Evolutionary conservation across 441 rosid genomes (phyloP), one percentile per base, ranked within the genome.

Genomic region (Euphorbia neoarborescens): DNA sequence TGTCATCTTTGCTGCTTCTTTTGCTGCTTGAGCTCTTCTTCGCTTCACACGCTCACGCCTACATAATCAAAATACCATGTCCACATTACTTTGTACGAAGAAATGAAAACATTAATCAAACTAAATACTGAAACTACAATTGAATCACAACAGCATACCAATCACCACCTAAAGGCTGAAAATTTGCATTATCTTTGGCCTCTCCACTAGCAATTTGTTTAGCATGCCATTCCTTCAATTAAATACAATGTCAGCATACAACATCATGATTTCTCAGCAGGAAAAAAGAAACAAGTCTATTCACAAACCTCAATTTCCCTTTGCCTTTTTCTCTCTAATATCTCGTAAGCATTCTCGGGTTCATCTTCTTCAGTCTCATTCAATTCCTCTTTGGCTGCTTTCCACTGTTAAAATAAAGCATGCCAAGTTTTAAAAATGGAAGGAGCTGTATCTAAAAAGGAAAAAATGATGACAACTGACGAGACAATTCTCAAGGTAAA

Each of bases 321-420:
- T 72, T 83, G 86, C 44, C 92, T 85, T 82, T 94, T 94, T 71
- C 65, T 94, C 77, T 92, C 97, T 37, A 90, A 65, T 37, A 79
- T 75, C 77, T 84, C 89, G 54, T 79, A 84, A 37, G 91, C 84
- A 69, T 81, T 86, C 71, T 90, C 85, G 24, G 90, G 89, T 71
- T 89, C 94, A 50, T 91, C 89, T 74, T 91, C 93, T 56, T 88
- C 97, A 44, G 84, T 77, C 72, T 89, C 96, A 28, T 88, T 81
- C 77, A 94, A 73, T 82, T 90, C 99, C 79, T 90, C 98, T 79
- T 94, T 92, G 62, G 97, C 99, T 65, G 99, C 99, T 82, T 92
- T 94, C 98, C 99, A 94, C 99, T 94, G 73, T 20, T 9, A 54
- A 68, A 72, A 64, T 28, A 71, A 11, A 58, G 63, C 42, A 30